Evolutionary conservation across 768 basidiomycete genomes (phyloP), one percentile per base, ranked within the genome.

Genomic region (Hysterangium stoloniferum): DNA sequence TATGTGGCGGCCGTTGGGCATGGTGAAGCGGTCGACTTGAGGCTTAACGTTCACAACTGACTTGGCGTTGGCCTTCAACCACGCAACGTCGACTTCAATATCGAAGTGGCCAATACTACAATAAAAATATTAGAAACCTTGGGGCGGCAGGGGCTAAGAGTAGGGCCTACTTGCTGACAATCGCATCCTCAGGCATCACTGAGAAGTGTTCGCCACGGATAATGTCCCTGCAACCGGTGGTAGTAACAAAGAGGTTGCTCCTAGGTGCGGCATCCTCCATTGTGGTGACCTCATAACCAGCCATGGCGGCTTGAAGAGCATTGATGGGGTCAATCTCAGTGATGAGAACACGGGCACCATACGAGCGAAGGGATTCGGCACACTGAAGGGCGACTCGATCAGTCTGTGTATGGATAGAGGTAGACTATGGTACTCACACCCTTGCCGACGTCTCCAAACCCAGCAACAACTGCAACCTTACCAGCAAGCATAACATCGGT

Each of bases 281-380:
- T 49, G 94, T 97, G 53, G 85, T 86, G 53, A 99, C 95, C 69
- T 99, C 95, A 67, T 93, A 99, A 52, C 96, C 96, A 62, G 92
- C 93, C 96, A 99, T 99, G 49, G 94, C 95, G 59, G 96, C 96
- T 69, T 99, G 96, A 53, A 99, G 86, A 44, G 95, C 96, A 68
- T 99, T 99, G 84, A 99, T 99, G 57, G 96, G 96, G 71, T 99
- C 96, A 66, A 99, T 96, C 69, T 99, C 96, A 56, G 96, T 97
- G 64, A 99, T 67, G 60, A 99, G 61, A 36, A 98, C 95, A 62
- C 96, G 94, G 57, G 93, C 83, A 65, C 96, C 96, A 68, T 98
- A 99, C n/a, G 92, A 88, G 45, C 83, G 80, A 61, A 99, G 83
- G 19, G 96, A 91, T 70, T 98, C 93, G 49, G 95, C 95, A 67